Percentiles rank a stretch among this genome's conserved stretches.
These are phyloP conservation scores for Fusarium begoniae DNA, from an alignment of 2,329 filamentous ascomycete species.

Conservation along the genomic window DNA sequence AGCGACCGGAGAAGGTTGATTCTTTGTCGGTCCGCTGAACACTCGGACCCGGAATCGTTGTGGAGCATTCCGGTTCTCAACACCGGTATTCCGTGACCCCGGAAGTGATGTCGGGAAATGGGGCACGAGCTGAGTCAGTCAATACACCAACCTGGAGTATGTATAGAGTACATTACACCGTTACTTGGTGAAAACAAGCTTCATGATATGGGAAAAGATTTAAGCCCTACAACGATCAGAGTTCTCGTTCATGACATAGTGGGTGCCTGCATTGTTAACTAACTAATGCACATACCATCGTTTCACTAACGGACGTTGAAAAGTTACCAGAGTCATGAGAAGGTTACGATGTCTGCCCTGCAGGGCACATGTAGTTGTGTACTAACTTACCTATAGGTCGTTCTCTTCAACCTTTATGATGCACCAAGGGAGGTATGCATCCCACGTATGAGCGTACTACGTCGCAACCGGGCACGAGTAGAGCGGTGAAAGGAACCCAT, in stretches of 20 bases:
- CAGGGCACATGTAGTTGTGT: background rate
- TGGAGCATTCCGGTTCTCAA: background rate
- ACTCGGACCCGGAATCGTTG: background rate
- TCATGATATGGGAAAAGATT: background rate
- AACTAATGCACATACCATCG: background rate
- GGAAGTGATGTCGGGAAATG: conserved; percentile 2
- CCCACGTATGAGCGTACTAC: too few relatives aligned
- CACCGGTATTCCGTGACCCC: background rate
- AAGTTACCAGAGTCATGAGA: background rate
- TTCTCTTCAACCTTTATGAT: background rate
- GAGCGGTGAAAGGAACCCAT: background rate
- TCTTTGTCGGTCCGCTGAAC: background rate
- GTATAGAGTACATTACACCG: background rate
- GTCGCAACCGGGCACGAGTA: background rate
- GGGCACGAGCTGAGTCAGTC: background rate
- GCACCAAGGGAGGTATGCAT: background rate
- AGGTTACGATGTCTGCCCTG: background rate
- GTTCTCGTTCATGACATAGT: background rate
- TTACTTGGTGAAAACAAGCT: background rate
- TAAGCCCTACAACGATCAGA: background rate
- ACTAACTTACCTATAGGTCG: background rate
- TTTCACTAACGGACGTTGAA: conserved; percentile 10
- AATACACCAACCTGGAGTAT: background rate
- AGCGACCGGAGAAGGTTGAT: background rate
- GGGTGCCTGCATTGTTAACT: background rate